Evolutionary conservation across 164 flowering plant genomes (phyloP).

Genomic region (Annona squamosa): DNA sequence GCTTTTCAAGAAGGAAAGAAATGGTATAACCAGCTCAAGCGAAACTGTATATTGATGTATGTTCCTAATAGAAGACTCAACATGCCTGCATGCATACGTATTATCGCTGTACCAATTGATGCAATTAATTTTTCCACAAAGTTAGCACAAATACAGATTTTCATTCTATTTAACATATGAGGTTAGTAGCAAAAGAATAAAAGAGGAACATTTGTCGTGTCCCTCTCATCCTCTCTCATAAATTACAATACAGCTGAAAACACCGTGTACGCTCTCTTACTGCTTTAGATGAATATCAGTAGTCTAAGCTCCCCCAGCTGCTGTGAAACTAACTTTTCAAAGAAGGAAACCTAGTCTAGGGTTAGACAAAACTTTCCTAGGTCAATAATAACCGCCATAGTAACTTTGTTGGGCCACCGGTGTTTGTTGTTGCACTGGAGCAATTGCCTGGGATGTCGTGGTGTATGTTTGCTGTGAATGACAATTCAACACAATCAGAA

Average conservation of each 20-base stretch:
- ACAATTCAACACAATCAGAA: background rate
- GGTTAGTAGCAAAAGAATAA: too few species aligned
- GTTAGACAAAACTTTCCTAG: conserved; percentile 16
- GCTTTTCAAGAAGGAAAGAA: too few species aligned
- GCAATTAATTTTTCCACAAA: too few species aligned
- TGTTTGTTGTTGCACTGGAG: conserved; percentile 46
- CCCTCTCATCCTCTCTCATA: background rate
- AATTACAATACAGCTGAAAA: background rate
- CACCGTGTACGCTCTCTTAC: background rate
- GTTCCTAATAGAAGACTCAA: too few species aligned
- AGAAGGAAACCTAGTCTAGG: conserved; percentile 11
- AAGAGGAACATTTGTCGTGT: too few species aligned
- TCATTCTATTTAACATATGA: too few species aligned
- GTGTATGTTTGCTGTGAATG: conserved; percentile 36
- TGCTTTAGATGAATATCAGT: background rate
- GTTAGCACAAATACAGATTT: too few species aligned
- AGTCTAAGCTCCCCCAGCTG: background rate
- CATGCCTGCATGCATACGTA: too few species aligned
- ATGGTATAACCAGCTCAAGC: too few species aligned
- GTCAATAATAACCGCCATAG: conserved; percentile 57
- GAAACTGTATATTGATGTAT: too few species aligned
- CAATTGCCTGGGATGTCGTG: conserved; percentile 39
- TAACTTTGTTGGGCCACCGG: conserved; percentile 52
- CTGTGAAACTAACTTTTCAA: background rate
- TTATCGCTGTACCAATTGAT: too few species aligned